Conservation (phyloP, 805 yeast genomes). For the Candida tibetensis region DNA sequence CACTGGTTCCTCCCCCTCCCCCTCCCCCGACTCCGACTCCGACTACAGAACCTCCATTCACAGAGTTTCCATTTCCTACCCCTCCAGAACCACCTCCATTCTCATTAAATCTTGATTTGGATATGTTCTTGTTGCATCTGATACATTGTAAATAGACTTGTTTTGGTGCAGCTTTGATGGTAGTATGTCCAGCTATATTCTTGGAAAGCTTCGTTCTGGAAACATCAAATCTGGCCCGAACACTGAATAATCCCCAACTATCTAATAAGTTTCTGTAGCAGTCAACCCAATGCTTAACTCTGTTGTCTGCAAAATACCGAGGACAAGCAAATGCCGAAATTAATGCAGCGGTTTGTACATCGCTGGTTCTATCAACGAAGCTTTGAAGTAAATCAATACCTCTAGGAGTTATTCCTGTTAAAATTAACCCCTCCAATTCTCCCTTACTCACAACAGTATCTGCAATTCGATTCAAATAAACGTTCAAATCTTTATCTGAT, state of each 20-base stretch:
- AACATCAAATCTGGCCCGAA: conserved; percentile 83
- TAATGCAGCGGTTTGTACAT: conserved; percentile 87
- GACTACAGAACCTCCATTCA: conserved; percentile 1
- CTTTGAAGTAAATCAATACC: conserved; percentile 81
- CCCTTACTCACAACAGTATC: conserved; percentile 72
- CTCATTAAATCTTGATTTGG: conserved; percentile 27
- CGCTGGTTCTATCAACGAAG: conserved; percentile 84
- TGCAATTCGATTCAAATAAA: conserved; percentile 67
- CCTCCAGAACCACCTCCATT: conserved; percentile 11
- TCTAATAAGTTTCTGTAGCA: conserved; percentile 67
- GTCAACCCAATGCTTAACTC: conserved; percentile 78
- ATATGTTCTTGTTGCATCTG: conserved; percentile 74
- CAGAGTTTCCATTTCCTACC: conserved; percentile 3
- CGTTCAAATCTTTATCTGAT: conserved; percentile 72
- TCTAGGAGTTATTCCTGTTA: conserved; percentile 88
- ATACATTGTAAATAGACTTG: conserved; percentile 81
- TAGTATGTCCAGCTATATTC: conserved; percentile 45
- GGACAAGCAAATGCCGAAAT: conserved; percentile 82
- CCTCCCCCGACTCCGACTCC: conserved; percentile 3
- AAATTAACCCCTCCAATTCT: conserved; percentile 83
- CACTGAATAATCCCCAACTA: conserved; percentile 76
- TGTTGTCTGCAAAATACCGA: conserved; percentile 66
- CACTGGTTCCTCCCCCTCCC: conserved; percentile 5
- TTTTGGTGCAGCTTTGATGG: conserved; percentile 54
- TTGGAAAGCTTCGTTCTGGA: conserved; percentile 63